Conservation (phyloP, 2,329 filamentous ascomycete species). For the Cercospora sp. region DNA sequence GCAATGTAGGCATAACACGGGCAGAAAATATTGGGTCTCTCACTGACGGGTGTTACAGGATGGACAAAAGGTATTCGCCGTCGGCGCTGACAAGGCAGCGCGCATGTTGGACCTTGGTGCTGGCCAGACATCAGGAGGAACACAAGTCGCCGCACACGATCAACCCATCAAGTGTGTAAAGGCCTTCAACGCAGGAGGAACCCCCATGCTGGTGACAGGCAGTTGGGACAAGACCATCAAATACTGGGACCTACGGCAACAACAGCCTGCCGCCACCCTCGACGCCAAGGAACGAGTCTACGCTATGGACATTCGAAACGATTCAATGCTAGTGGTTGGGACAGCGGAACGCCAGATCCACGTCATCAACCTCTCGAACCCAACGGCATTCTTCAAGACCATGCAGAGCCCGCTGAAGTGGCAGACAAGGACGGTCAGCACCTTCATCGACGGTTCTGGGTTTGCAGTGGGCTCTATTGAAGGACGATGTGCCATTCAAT, state of each 20-base stretch:
- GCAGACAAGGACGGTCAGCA: conserved; percentile 94
- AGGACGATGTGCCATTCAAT: conserved; percentile 95
- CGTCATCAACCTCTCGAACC: conserved; percentile 85
- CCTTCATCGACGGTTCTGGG: conserved; percentile 86
- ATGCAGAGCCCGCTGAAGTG: conserved; percentile 95
- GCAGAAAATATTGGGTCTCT: neutral
- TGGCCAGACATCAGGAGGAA: conserved; percentile 41
- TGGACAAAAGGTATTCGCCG: conserved; percentile 82
- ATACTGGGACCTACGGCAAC: conserved; percentile 78
- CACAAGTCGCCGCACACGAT: conserved; percentile 80
- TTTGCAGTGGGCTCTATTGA: conserved; percentile 97
- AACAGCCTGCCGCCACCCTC: conserved; percentile 64
- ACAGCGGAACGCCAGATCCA: conserved; percentile 97
- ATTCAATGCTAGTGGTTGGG: conserved; percentile 80
- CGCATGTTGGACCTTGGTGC: conserved; percentile 80
- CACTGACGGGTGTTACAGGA: conserved; percentile 60
- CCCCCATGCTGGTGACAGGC: conserved; percentile 84
- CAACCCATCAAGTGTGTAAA: conserved; percentile 77
- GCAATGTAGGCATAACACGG: conserved; percentile 62
- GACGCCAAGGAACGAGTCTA: conserved; percentile 78
- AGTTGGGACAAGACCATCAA: conserved; percentile 90
- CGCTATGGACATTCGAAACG: conserved; percentile 77
- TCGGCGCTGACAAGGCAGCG: conserved; percentile 85
- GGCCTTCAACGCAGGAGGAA: conserved; percentile 59
- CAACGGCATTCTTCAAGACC: conserved; percentile 91